These are phyloP conservation scores for Boletus coccyginus DNA, from an alignment of 768 basidiomycete genomes.

Conservation along the genomic window DNA sequence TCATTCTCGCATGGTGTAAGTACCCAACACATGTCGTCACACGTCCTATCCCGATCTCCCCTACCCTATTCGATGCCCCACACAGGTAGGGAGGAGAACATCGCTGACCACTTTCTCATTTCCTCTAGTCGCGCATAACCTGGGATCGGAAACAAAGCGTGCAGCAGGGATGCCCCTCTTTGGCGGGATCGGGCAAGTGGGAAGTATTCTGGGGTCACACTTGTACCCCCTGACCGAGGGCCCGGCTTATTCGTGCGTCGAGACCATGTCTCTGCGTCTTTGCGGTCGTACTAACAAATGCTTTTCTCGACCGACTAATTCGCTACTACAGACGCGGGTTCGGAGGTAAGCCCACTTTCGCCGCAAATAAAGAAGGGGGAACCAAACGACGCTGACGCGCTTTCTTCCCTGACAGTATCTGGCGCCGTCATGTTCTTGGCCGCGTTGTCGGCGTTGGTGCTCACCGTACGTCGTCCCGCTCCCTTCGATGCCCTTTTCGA, in stretches of 20 bases:
- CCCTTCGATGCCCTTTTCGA: neutral
- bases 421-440: conserved; percentile 25
- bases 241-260: conserved; percentile 36
- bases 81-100: neutral
- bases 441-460: conserved; percentile 15
- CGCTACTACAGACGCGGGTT: conserved; percentile 15
- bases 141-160: conserved; percentile 45
- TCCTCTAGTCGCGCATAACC: conserved; percentile 38
- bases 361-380: neutral
- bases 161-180: conserved; percentile 42
- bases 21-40: neutral
- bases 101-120: neutral
- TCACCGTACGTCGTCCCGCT: conserved; percentile 15
- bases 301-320: neutral
- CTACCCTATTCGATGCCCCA: neutral
- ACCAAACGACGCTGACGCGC: neutral
- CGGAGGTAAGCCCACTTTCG: conserved; percentile 6
- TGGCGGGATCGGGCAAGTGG: conserved; percentile 42
- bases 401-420: conserved; percentile 6
- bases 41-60: neutral
- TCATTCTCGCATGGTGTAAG: conserved; percentile 50
- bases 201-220: conserved; percentile 40
- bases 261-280: neutral
- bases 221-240: conserved; percentile 41
- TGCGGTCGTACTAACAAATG: neutral